Conservation (phyloP, 2,329 filamentous ascomycete genomes). For the Pseudocercospora musae region DNA sequence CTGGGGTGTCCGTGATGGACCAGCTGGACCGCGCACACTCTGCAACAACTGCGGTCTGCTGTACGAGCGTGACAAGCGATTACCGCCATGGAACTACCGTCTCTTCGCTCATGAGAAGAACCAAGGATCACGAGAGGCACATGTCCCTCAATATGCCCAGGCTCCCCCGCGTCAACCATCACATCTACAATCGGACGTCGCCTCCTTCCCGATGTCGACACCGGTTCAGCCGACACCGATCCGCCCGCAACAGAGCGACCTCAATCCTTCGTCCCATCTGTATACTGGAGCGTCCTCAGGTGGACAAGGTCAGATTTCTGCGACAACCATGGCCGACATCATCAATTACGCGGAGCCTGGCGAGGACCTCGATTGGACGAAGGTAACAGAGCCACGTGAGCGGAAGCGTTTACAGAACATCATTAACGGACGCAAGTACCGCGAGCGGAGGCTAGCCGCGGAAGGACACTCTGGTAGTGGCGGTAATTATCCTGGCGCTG, state of each 20-base stretch:
- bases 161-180: constrained; percentile 22
- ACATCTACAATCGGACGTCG: constrained; percentile 33
- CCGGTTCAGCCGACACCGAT: constrained; percentile 17
- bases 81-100: constrained; percentile 73
- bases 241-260: constrained; percentile 12
- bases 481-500: constrained; percentile 35
- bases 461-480: constrained; percentile 36
- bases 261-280: constrained; percentile 34
- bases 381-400: constrained; percentile 38
- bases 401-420: constrained; percentile 40
- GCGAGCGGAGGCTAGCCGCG: constrained; percentile 36
- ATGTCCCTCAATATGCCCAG: constrained; percentile 22
- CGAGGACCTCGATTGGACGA: constrained; percentile 40
- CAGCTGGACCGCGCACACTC: constrained; percentile 74
- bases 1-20: constrained; percentile 93
- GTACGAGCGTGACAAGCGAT: constrained; percentile 80
- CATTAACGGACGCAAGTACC: constrained; percentile 41
- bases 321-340: constrained; percentile 35
- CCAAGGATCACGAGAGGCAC: constrained; percentile 34
- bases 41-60: constrained; percentile 91
- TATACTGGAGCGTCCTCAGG: constrained; percentile 35
- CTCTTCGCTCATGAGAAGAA: constrained; percentile 55
- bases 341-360: constrained; percentile 40
- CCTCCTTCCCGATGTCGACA: constrained; percentile 28
- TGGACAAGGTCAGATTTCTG: constrained; percentile 35